A percentile compares a stretch with the other conserved stretches of the same genome.
phyloP scores from a whole-genome alignment of 768 basidiomycete species.

The Mrakia hoshinonis region DNA sequence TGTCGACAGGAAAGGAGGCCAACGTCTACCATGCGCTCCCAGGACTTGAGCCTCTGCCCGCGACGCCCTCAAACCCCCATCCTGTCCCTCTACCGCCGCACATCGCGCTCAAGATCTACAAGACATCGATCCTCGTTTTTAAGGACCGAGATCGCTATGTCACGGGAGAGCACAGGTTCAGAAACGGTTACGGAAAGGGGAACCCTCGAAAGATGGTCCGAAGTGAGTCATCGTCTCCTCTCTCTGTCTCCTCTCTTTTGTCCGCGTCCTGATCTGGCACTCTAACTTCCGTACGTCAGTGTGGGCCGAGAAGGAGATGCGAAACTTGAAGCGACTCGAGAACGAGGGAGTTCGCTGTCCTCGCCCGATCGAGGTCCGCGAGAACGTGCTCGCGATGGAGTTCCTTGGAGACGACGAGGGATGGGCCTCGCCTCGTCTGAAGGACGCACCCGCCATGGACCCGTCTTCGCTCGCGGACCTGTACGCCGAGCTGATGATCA shows the following conservation, averaged over 20 bases:
- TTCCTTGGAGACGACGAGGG: constrained; percentile 76
- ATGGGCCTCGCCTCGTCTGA: constrained; percentile 86
- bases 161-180: constrained; percentile 89
- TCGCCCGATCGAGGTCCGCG: constrained; percentile 81
- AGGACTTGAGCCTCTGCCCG: constrained; percentile 38
- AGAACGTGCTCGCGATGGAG: constrained; percentile 93
- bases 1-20: constrained; percentile 98
- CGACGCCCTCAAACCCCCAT: constrained; percentile 27
- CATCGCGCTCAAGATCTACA: constrained; percentile 93
- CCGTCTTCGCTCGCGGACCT: constrained; percentile 47
- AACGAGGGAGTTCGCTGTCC: constrained; percentile 80
- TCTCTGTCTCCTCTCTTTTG: not conserved
- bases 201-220: constrained; percentile 99
- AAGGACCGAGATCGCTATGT: constrained; percentile 97
- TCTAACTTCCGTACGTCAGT: too few species aligned
- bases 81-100: constrained; percentile 43
- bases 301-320: constrained; percentile 99
- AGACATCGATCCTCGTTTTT: constrained; percentile 94
- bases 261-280: too few species aligned
- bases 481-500: constrained; percentile 71
- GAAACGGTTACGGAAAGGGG: constrained; percentile 62
- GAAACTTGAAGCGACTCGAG: constrained; percentile 76
- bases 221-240: constrained; percentile 5
- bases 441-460: constrained; percentile 60
- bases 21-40: constrained; percentile 90